Percentiles rank a stretch among this genome's conserved stretches.
These are phyloP conservation scores for Hydrangea macrophylla DNA, from an alignment of 148 eudicot genomes.

Conservation along the genomic window DNA sequence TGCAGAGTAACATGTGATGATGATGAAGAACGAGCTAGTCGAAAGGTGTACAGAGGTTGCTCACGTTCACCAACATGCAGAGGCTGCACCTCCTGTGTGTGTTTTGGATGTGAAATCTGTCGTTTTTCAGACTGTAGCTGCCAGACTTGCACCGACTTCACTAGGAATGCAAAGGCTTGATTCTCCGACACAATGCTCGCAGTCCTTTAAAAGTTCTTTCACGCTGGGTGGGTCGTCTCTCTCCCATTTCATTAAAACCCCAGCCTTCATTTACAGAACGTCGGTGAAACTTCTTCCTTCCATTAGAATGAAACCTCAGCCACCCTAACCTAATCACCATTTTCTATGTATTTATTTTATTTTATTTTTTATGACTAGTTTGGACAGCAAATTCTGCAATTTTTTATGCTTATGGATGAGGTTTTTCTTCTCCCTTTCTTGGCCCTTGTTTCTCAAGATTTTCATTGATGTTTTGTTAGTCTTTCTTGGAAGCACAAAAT, in stretches of 20 bases:
- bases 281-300: slow-evolving; percentile 4
- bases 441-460: neutral
- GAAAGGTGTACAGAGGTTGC: slow-evolving; percentile 61
- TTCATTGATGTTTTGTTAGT: no score
- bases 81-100: slow-evolving; percentile 75
- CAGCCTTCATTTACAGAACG: slow-evolving; percentile 6
- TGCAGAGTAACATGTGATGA: slow-evolving; percentile 50
- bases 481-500: no score
- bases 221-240: slow-evolving; percentile 5
- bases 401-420: slow-evolving; percentile 9
- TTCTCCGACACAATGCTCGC: neutral
- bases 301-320: neutral
- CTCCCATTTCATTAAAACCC: slow-evolving; percentile 5
- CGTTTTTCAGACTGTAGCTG: slow-evolving; percentile 67
- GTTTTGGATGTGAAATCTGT: slow-evolving; percentile 67
- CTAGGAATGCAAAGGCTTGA: slow-evolving; percentile 36
- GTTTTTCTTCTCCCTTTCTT: no score
- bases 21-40: slow-evolving; percentile 66
- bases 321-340: neutral
- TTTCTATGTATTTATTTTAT: neutral
- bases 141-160: slow-evolving; percentile 64
- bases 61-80: slow-evolving; percentile 44
- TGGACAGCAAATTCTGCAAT: slow-evolving; percentile 6
- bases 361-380: no score
- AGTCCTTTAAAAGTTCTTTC: neutral